Percentiles rank a stretch among this genome's conserved stretches.
Evolutionary conservation across 306 rosid species (phyloP).

Genomic region (Vicia faba): DNA sequence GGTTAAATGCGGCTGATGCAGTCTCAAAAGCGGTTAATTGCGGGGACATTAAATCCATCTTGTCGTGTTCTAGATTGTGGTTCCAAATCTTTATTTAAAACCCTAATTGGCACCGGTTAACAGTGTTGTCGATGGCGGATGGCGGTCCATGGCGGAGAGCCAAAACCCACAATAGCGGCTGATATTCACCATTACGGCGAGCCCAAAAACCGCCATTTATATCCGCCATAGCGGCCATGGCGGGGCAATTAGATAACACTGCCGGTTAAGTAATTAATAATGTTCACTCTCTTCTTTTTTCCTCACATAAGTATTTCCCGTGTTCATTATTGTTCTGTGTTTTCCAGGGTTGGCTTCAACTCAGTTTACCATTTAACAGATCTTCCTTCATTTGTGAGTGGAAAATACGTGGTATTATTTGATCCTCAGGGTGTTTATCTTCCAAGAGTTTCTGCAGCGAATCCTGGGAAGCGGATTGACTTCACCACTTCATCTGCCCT

Average conservation of each 20-base stretch:
- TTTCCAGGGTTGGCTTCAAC: constrained; percentile 91
- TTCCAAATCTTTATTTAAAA: not conserved
- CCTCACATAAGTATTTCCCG: too few species aligned
- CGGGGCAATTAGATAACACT: too few species aligned
- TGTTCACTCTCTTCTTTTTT: not conserved
- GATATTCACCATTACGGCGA: too few species aligned
- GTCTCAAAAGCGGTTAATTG: not conserved
- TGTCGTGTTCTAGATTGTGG: not conserved
- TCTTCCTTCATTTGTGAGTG: constrained; percentile 97
- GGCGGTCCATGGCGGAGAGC: too few species aligned
- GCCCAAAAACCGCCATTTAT: too few species aligned
- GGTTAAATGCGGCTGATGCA: not conserved
- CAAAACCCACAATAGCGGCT: too few species aligned
- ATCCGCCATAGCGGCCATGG: too few species aligned
- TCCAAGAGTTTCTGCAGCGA: constrained; percentile 83
- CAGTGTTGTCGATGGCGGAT: too few species aligned
- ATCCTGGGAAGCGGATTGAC: constrained; percentile 97
- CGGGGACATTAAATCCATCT: not conserved
- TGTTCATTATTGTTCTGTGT: constrained; percentile 24
- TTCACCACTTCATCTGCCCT: constrained; percentile 75
- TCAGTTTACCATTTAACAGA: constrained; percentile 97
- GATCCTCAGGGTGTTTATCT: constrained; percentile 96
- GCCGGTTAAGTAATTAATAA: constrained; percentile 10
- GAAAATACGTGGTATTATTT: constrained; percentile 82
- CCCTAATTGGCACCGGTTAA: not conserved